Percentiles rank a stretch among this genome's conserved stretches.
Conservation (phyloP, 805 yeast genomes). For the Kodamaea nitidulidarum region DNA sequence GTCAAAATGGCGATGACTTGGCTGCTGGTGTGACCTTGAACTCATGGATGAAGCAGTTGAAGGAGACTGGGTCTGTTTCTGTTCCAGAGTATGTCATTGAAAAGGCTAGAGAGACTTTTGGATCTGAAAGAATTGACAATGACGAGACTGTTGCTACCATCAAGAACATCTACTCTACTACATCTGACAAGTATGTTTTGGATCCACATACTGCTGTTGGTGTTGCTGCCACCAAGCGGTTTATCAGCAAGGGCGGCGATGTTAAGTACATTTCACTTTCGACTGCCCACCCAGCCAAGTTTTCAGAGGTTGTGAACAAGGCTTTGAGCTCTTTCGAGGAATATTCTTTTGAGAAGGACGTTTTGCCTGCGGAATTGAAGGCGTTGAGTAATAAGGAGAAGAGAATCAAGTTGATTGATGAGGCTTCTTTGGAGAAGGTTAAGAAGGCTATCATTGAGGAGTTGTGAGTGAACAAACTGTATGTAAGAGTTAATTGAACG, state of each 20-base stretch:
- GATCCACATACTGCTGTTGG: constrained; percentile 99
- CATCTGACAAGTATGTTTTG: constrained; percentile 66
- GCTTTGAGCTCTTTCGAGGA: constrained; percentile 64
- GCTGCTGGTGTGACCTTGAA: constrained; percentile 73
- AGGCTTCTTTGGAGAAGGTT: constrained; percentile 68
- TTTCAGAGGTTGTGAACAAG: constrained; percentile 89
- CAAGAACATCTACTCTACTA: constrained; percentile 57
- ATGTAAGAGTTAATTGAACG: too few species aligned
- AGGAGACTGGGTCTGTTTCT: constrained; percentile 67
- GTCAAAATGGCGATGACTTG: constrained; percentile 55
- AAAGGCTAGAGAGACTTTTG: constrained; percentile 67
- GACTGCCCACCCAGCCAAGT: constrained; percentile 99
- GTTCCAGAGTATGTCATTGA: constrained; percentile 63
- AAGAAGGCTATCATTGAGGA: constrained; percentile 74
- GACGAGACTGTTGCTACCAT: constrained; percentile 78
- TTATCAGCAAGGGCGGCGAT: constrained; percentile 43
- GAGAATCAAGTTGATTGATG: constrained; percentile 67
- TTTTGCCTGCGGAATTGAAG: constrained; percentile 83
- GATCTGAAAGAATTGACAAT: constrained; percentile 76
- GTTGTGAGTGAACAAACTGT: constrained; percentile 27
- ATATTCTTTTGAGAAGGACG: constrained; percentile 83
- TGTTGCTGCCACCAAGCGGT: constrained; percentile 68
- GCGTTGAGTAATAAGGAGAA: constrained; percentile 66
- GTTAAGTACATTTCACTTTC: constrained; percentile 69
- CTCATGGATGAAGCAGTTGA: constrained; percentile 76